Percentiles rank a stretch among this genome's conserved stretches.
These are phyloP conservation scores for Nakazawaea wickerhamii DNA, from an alignment of 805 yeast genomes.

Conservation along the genomic window DNA sequence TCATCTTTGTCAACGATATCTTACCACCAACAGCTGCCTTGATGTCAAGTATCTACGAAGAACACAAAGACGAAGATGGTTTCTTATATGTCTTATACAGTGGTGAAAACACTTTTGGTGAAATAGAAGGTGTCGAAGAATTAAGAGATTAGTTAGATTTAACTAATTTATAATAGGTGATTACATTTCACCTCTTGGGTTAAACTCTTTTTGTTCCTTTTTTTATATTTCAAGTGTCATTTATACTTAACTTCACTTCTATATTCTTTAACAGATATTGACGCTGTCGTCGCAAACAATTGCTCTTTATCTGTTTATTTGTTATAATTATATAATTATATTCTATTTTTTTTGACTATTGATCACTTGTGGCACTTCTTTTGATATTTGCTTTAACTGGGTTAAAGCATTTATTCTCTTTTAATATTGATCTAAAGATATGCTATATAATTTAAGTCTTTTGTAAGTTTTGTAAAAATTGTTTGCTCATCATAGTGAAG, in stretches of 20 bases:
- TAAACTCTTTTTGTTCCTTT: slow-evolving; percentile 1
- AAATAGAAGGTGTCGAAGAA: slow-evolving; percentile 25
- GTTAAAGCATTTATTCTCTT: slow-evolving; percentile 1
- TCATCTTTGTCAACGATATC: slow-evolving; percentile 93
- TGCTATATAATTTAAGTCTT: too few species aligned
- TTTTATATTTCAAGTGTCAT: slow-evolving; percentile 3
- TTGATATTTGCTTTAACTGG: slow-evolving; percentile 5
- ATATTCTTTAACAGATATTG: slow-evolving; percentile 1
- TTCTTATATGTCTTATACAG: slow-evolving; percentile 93
- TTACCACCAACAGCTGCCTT: slow-evolving; percentile 97
- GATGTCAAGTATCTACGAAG: slow-evolving; percentile 92
- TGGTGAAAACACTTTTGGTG: slow-evolving; percentile 96
- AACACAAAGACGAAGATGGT: slow-evolving; percentile 97
- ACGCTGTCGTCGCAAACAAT: too few species aligned
- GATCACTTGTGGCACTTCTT: background rate
- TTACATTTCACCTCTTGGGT: background rate
- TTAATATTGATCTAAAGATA: background rate
- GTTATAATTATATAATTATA: slow-evolving; percentile 3
- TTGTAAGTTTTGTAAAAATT: background rate
- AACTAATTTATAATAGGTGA: slow-evolving; percentile 8
- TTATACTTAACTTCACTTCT: slow-evolving; percentile 1
- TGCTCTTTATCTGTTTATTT: slow-evolving; percentile 5
- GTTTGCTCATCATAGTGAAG: too few species aligned
- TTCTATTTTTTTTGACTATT: slow-evolving; percentile 1
- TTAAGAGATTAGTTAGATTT: slow-evolving; percentile 8